Conservation (phyloP, 345 rosid genomes). For the Eucalyptus pauciflora region DNA sequence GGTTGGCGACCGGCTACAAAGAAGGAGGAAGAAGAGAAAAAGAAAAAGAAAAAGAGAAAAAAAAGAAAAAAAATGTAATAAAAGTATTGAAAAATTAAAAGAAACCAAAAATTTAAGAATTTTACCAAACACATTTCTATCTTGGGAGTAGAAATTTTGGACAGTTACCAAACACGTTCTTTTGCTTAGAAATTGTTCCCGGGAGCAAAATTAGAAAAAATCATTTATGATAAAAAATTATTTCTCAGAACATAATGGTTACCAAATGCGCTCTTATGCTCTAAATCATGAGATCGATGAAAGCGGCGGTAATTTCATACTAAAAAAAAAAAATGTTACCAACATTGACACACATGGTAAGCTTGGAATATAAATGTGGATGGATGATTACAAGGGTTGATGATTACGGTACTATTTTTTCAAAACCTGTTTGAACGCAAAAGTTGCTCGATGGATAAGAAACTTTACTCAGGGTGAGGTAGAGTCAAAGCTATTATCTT, state of each 20-base stretch:
- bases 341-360: neutral
- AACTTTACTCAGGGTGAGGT: neutral
- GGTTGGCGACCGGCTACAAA: too few species aligned
- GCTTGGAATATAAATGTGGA: neutral
- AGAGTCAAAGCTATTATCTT: neutral
- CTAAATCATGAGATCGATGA: neutral
- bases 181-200: too few species aligned
- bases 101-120: too few species aligned
- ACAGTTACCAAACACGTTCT: too few species aligned
- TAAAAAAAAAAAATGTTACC: neutral
- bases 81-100: too few species aligned
- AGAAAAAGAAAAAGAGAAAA: too few species aligned
- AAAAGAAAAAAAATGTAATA: too few species aligned
- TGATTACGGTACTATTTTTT: neutral
- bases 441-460: neutral
- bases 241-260: accelerated
- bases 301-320: neutral
- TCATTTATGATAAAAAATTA: too few species aligned
- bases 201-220: too few species aligned
- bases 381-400: neutral
- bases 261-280: neutral
- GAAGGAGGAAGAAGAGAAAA: too few species aligned
- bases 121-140: too few species aligned
- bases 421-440: neutral
- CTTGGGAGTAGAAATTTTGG: too few species aligned